Conservation (phyloP, 805 yeast genomes). For the Yarrowia sp. region DNA sequence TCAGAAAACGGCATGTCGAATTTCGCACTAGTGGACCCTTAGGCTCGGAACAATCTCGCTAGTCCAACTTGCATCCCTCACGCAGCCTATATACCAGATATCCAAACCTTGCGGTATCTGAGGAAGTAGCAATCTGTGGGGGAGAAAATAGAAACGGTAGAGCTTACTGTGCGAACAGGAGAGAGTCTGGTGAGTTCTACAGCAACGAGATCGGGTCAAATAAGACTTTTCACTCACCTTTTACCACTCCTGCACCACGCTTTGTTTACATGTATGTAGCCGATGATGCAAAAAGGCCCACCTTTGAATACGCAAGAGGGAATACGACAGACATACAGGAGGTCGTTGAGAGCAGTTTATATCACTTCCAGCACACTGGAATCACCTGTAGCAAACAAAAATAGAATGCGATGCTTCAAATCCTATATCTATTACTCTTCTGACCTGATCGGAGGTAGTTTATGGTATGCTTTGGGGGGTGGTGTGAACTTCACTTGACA, state of each 20-base stretch:
- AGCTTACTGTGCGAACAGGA: no score
- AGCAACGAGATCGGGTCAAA: not conserved
- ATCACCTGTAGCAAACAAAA: not conserved
- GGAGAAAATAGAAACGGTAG: not conserved
- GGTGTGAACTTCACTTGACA: no score
- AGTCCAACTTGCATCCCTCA: not conserved
- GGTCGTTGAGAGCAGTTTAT: no score
- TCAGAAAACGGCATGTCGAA: conserved; percentile 18
- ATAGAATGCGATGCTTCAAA: not conserved
- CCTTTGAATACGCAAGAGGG: no score
- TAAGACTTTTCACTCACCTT: no score
- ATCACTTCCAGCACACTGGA: not conserved
- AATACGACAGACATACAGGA: no score
- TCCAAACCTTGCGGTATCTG: conserved; percentile 4
- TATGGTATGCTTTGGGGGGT: no score
- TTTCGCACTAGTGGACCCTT: conserved; percentile 1
- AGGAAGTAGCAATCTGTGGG: not conserved
- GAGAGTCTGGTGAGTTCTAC: not conserved
- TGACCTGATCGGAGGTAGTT: no score
- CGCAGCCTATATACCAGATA: not conserved
- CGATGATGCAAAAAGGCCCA: not conserved
- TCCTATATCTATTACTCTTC: not conserved
- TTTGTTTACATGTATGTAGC: not conserved
- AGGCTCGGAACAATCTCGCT: not conserved
- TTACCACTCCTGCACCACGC: no score